Evolutionary conservation across 306 rosid genomes (phyloP).

Genomic region (Fragaria nilgerrensis): DNA sequence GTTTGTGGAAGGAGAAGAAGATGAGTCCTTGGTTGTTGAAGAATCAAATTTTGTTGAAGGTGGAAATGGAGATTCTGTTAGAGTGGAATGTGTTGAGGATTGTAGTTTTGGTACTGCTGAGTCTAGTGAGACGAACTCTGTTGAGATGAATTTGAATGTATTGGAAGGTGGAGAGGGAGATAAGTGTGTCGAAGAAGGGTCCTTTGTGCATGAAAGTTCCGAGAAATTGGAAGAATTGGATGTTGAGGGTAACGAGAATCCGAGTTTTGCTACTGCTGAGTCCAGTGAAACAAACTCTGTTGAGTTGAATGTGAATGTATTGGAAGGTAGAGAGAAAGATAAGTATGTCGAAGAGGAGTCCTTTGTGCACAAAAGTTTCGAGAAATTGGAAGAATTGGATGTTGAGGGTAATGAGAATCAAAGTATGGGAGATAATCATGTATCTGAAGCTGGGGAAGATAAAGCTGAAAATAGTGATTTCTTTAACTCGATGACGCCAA

Average conservation of each 20-base stretch:
- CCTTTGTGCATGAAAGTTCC: no score
- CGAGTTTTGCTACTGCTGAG: no score
- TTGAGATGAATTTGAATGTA: no score
- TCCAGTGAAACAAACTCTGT: not conserved
- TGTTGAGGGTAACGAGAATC: no score
- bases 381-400: not conserved
- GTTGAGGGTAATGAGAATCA: constrained; percentile 14
- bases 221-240: no score
- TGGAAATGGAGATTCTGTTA: constrained; percentile 20
- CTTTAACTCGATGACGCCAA: constrained; percentile 9
- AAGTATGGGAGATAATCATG: not conserved
- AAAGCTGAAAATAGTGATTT: constrained; percentile 13
- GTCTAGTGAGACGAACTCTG: no score
- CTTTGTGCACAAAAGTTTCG: not conserved
- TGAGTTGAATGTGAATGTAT: not conserved
- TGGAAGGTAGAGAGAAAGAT: constrained; percentile 4
- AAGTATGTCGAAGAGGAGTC: constrained; percentile 17
- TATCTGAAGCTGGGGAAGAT: constrained; percentile 12
- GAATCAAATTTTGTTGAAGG: constrained; percentile 11
- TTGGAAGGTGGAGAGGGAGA: no score
- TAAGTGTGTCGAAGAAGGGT: no score
- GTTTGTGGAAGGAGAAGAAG: constrained; percentile 25
- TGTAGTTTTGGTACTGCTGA: constrained; percentile 11
- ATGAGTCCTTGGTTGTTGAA: not conserved
- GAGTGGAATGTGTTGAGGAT: constrained; percentile 14